Percentiles rank a stretch among this genome's conserved stretches.
Conservation (phyloP, 768 basidiomycete genomes). For the Leucosporidium yakuticum region DNA sequence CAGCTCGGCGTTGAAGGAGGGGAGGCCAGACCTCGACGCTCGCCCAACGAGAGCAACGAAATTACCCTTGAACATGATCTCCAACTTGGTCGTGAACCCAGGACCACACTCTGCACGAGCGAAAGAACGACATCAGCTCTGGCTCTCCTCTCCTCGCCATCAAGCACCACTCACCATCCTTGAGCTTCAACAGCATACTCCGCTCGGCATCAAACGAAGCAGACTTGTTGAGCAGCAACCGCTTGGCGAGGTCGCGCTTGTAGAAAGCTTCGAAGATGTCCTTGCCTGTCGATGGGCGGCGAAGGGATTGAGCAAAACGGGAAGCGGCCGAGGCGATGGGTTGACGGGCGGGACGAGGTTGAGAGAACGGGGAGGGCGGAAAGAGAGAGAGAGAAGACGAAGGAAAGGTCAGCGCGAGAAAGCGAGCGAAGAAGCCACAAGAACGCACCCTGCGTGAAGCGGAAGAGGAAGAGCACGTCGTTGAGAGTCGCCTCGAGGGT, state of each 20-base stretch:
- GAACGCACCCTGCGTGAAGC: constrained; percentile 61
- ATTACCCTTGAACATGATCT: constrained; percentile 67
- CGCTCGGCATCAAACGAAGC: constrained; percentile 84
- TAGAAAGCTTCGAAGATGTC: constrained; percentile 93
- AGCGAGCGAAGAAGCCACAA: background rate
- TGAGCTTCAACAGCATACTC: constrained; percentile 74
- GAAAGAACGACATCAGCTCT: constrained; percentile 8
- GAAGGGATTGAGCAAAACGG: background rate
- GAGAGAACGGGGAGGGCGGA: background rate
- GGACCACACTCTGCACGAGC: constrained; percentile 72
- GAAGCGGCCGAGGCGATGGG: background rate
- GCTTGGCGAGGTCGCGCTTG: constrained; percentile 77
- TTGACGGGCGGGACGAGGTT: too few relatives aligned
- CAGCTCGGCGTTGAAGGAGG: too few relatives aligned
- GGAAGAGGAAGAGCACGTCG: constrained; percentile 64
- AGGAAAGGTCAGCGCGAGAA: background rate
- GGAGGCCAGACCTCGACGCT: too few relatives aligned
- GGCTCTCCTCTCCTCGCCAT: background rate
- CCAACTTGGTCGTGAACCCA: constrained; percentile 79
- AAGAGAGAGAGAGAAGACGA: background rate
- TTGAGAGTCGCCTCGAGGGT: constrained; percentile 62
- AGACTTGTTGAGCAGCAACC: constrained; percentile 72
- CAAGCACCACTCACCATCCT: constrained; percentile 56
- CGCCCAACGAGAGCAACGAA: background rate
- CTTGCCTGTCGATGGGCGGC: constrained; percentile 52